phyloP scores from a whole-genome alignment of 2,329 filamentous ascomycete genomes.

The Colletotrichum sp. region DNA sequence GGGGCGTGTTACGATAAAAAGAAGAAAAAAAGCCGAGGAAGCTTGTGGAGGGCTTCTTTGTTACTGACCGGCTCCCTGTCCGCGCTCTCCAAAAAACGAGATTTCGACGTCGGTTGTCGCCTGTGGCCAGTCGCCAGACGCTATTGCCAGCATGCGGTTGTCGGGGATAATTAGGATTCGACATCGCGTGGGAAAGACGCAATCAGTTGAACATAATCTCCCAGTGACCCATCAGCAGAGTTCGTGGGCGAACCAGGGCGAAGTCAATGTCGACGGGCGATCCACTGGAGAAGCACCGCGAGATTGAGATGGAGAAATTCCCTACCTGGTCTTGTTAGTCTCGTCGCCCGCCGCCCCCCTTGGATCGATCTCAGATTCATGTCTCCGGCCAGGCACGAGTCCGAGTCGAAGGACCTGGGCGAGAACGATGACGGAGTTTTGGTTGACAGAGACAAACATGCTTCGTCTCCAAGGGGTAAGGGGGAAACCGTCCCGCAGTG shows the following conservation, averaged over 20 bases:
- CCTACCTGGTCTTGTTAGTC: neutral
- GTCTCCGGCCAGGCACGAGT: neutral
- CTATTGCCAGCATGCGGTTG: neutral
- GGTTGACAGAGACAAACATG: neutral
- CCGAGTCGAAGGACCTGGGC: neutral
- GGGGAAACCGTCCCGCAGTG: neutral
- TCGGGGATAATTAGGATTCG: neutral
- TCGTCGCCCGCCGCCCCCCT: neutral
- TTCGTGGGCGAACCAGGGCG: neutral
- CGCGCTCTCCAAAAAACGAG: neutral
- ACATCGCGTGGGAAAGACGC: slow-evolving; percentile 10
- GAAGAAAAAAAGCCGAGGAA: neutral
- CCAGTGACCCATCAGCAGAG: neutral
- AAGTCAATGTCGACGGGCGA: neutral
- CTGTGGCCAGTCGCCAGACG: neutral
- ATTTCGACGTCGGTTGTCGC: neutral
- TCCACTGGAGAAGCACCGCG: neutral
- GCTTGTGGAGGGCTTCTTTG: neutral
- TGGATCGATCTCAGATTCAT: neutral
- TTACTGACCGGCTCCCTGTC: neutral
- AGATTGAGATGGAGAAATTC: neutral
- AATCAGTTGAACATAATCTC: slow-evolving; percentile 9
- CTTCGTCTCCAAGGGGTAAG: neutral
- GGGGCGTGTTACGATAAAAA: neutral
- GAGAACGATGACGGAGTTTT: neutral